Conservation (phyloP, 1,284 basidiomycete species). For the Melampsora abietis-canadensis region DNA sequence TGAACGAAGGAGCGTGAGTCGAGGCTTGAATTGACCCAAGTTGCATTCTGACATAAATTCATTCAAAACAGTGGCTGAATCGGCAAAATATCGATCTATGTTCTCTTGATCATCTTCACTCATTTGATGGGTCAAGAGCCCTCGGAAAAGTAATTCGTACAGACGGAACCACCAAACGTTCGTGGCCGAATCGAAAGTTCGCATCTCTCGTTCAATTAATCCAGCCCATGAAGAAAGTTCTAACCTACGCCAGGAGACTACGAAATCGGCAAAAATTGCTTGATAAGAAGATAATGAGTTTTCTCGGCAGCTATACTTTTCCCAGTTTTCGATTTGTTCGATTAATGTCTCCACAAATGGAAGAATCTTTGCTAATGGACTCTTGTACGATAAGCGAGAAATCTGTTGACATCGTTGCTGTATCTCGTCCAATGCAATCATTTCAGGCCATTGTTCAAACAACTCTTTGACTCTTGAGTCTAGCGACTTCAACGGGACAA, state of each 20-base stretch:
- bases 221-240: slow-evolving; percentile 84
- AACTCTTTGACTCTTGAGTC: slow-evolving; percentile 53
- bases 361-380: slow-evolving; percentile 78
- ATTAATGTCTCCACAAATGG: slow-evolving; percentile 82
- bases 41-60: slow-evolving; percentile 74
- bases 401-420: slow-evolving; percentile 70
- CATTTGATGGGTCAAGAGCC: slow-evolving; percentile 54
- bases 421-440: slow-evolving; percentile 89
- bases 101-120: slow-evolving; percentile 57
- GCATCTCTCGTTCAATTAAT: slow-evolving; percentile 71
- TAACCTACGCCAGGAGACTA: slow-evolving; percentile 84
- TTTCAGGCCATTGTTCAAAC: slow-evolving; percentile 86
- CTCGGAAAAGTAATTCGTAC: slow-evolving; percentile 74
- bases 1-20: slow-evolving; percentile 68
- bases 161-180: slow-evolving; percentile 88
- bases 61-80: slow-evolving; percentile 74
- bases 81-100: slow-evolving; percentile 61
- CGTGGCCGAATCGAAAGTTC: slow-evolving; percentile 63
- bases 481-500: slow-evolving; percentile 14
- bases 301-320: slow-evolving; percentile 82
- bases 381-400: slow-evolving; percentile 64
- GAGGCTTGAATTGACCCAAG: slow-evolving; percentile 73
- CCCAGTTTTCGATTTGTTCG: slow-evolving; percentile 91
- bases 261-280: slow-evolving; percentile 66
- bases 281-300: slow-evolving; percentile 74